phyloP scores from a whole-genome alignment of 805 yeast genomes.

The Komagataella mondaviorum region DNA sequence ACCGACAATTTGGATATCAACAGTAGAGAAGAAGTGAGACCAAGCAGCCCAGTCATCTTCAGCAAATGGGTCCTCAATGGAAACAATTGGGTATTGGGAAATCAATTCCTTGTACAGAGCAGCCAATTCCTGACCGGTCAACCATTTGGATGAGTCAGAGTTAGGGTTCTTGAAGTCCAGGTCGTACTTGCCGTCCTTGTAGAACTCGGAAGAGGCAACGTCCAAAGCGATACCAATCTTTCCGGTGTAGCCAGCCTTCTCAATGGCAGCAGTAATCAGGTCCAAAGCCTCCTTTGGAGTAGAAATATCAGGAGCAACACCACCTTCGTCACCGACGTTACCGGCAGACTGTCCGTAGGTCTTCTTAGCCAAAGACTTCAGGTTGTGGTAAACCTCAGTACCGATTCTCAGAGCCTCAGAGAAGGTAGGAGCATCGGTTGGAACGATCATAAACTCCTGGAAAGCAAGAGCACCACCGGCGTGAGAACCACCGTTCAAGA shows the following conservation, averaged over 20 bases:
- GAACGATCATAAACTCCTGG: conserved; percentile 99
- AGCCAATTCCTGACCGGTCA: conserved; percentile 80
- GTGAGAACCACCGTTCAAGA: conserved; percentile 98
- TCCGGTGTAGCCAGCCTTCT: conserved; percentile 92
- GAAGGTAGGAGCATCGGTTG: conserved; percentile 82
- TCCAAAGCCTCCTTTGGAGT: conserved; percentile 96
- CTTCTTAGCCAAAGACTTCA: conserved; percentile 87
- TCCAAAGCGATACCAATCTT: conserved; percentile 86
- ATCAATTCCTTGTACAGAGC: conserved; percentile 68
- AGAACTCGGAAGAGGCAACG: conserved; percentile 96
- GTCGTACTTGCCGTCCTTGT: conserved; percentile 94
- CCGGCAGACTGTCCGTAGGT: conserved; percentile 97
- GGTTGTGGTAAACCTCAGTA: conserved; percentile 94
- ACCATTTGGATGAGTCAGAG: conserved; percentile 83
- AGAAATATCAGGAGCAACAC: conserved; percentile 97
- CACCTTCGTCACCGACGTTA: conserved; percentile 99
- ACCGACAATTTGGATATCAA: conserved; percentile 84
- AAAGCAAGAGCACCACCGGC: conserved; percentile 99
- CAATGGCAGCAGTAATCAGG: conserved; percentile 82
- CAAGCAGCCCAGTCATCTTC: conserved; percentile 99
- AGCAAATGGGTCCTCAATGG: conserved; percentile 97
- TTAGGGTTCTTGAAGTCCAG: conserved; percentile 97
- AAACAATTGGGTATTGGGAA: conserved; percentile 91
- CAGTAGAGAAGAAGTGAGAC: conserved; percentile 71
- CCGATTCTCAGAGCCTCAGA: conserved; percentile 95